Evolutionary conservation across 73 alveolate genomes (phyloP), one percentile per base, ranked within the genome.

Genomic region (Paramecium caudatum): DNA sequence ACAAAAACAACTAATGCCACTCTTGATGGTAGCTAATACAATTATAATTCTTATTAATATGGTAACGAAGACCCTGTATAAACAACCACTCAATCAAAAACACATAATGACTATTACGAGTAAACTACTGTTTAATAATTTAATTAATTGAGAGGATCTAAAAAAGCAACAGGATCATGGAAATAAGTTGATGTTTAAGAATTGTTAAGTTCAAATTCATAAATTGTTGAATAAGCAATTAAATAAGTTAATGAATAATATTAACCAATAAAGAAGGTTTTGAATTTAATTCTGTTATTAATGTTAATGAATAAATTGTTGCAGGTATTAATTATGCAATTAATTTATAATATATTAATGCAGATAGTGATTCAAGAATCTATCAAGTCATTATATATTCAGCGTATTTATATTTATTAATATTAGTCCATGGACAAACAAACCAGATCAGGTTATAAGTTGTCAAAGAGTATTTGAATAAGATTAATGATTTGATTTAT

Each of bases 391-490:
- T n/a, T n/a, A n/a, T n/a, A n/a, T n/a, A n/a, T n/a, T n/a, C n/a
- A n/a, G n/a, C n/a, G n/a, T n/a, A n/a, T n/a, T n/a, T n/a, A n/a
- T n/a, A n/a, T n/a, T n/a, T n/a, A n/a, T n/a, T n/a, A n/a, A n/a
- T n/a, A n/a, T n/a, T n/a, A 65, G 83, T 3, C 83, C 83, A 25
- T 65, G 83, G 83, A 17, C 83, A 32, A 65, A 36, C 17, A 13
- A 65, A 65, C 83, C 83, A 65, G 39, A 65, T 32, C 6, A 65
- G 34, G 25, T 65, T 1, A 16, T 16, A 13, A 65, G 83, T 12
- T 65, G 83, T 21, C n/a, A n/a, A n/a, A n/a, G n/a, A n/a, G n/a
- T n/a, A n/a, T n/a, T n/a, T n/a, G n/a, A n/a, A n/a, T n/a, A n/a
- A n/a, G n/a, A n/a, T n/a, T n/a, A n/a, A n/a, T n/a, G n/a, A n/a